Conservation (phyloP, 306 rosid genomes). For the Quercus robur region DNA sequence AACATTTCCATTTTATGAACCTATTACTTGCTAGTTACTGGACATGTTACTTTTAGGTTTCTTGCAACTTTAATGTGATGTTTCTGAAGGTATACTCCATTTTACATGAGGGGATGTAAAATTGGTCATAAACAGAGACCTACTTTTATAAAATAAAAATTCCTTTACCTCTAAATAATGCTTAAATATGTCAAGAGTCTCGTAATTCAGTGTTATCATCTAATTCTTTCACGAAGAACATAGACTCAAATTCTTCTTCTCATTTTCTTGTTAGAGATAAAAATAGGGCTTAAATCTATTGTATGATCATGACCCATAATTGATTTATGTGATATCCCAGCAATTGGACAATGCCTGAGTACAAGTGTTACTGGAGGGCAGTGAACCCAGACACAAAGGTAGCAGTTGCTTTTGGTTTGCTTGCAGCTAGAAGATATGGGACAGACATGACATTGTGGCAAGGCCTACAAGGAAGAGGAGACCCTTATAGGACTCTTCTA, state of each 20-base stretch:
- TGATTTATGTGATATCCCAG: slow-evolving; percentile 27
- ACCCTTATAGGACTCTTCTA: slow-evolving; percentile 68
- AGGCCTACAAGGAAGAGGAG: slow-evolving; percentile 80
- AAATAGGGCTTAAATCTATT: background rate
- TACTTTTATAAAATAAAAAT: too few relatives aligned
- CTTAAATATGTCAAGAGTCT: too few relatives aligned
- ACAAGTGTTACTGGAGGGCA: slow-evolving; percentile 81
- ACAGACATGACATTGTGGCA: slow-evolving; percentile 70
- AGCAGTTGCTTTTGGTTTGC: slow-evolving; percentile 57
- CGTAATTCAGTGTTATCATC: too few relatives aligned
- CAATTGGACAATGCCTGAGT: slow-evolving; percentile 60
- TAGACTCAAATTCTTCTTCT: too few relatives aligned
- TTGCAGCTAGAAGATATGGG: slow-evolving; percentile 64
- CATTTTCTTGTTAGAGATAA: too few relatives aligned
- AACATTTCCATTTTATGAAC: background rate
- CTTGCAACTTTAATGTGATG: background rate
- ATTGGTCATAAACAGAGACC: too few relatives aligned
- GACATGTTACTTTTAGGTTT: background rate
- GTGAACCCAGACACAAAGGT: slow-evolving; percentile 73
- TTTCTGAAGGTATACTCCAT: too few relatives aligned
- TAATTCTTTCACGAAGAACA: too few relatives aligned
- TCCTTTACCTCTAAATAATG: too few relatives aligned
- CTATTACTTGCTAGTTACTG: background rate
- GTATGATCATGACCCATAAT: background rate
- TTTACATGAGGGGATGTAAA: too few relatives aligned